Evolutionary conservation across 345 rosid species (phyloP), one percentile per base, ranked within the genome.

Genomic region (Lumnitzera littorea): DNA sequence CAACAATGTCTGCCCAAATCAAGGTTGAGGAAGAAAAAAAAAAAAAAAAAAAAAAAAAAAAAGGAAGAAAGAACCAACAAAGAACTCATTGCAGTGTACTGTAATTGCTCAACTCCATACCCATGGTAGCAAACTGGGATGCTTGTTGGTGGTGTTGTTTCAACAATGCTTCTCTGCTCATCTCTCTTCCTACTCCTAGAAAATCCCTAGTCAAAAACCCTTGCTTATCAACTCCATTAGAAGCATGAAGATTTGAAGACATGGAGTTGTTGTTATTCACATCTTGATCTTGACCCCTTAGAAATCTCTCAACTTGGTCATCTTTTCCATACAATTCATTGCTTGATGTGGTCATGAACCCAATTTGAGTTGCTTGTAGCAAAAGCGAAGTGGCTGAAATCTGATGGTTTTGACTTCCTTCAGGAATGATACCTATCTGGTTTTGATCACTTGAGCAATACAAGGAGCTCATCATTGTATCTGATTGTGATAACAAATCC

Each of bases 111-210:
- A 36, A 36, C 43, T 36, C 43, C 43, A 36, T 36, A 36, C 43
- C 43, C 43, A 36, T 9, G 7, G 43, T 36, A 36, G 3, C 9
- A 36, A 36, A 36, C 43, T 36, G 9, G 43, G 43, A 36, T 36
- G 43, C 43, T 36, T 29, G 5, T 29, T 36, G 43, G 43, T 36
- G 43, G 11, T 36, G 43, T 11, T 73, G 70, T 13, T 70, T 70
- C 20, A 65, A 52, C 48, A 64, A 55, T 10, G 69, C 63, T 20
- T 36, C 43, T 7, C 70, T 64, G 15, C 73, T 62, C 10, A 61
- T 64, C 50, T 70, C 72, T 15, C 68, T 70, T 48, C 78, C 81
- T 4, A 73, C 81, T 1, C 81, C 81, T 41, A 77, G 75, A 56
- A 77, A 77, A 65, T 77, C 81, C 64, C 81, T 70, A 0, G 81